Percentiles rank a stretch among this genome's conserved stretches.
Conservation (phyloP, 2,329 filamentous ascomycete species). For the Bisporella sp. region DNA sequence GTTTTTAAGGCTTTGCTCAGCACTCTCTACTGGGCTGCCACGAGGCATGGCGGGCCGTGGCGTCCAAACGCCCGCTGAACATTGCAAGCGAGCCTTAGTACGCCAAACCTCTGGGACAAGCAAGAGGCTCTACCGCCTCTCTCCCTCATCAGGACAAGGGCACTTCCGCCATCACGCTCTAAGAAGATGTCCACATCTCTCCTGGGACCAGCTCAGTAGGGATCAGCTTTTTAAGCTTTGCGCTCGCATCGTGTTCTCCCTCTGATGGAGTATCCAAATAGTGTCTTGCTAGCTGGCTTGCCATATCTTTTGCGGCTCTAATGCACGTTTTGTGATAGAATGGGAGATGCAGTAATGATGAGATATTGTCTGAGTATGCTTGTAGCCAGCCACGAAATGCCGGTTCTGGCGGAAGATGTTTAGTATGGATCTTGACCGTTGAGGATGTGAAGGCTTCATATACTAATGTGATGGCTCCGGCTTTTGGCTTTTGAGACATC, state of each 20-base stretch:
- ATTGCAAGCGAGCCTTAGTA: not conserved
- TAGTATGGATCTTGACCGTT: constrained; percentile 5
- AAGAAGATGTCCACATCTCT: not conserved
- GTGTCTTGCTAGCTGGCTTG: constrained; percentile 11
- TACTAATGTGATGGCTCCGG: constrained; percentile 13
- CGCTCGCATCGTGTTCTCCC: constrained; percentile 1
- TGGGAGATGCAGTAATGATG: constrained; percentile 12
- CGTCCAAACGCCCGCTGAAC: constrained; percentile 7
- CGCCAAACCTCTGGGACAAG: not conserved
- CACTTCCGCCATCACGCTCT: constrained; percentile 14
- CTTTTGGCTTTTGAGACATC: constrained; percentile 11
- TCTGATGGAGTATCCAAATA: constrained; percentile 16
- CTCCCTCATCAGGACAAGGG: not conserved
- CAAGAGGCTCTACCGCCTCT: not conserved
- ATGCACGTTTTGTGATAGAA: constrained; percentile 7
- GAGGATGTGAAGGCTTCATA: constrained; percentile 16
- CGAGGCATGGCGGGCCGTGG: not conserved
- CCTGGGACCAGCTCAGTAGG: constrained; percentile 21
- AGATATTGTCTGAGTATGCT: constrained; percentile 8
- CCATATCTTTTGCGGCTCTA: constrained; percentile 8
- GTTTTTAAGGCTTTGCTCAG: not conserved
- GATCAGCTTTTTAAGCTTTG: constrained; percentile 20
- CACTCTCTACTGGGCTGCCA: not conserved
- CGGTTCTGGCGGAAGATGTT: constrained; percentile 4
- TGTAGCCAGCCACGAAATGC: constrained; percentile 21